Conservation (phyloP, 2,329 filamentous ascomycete species). For the Stagonosporopsis cucurbitacearum region DNA sequence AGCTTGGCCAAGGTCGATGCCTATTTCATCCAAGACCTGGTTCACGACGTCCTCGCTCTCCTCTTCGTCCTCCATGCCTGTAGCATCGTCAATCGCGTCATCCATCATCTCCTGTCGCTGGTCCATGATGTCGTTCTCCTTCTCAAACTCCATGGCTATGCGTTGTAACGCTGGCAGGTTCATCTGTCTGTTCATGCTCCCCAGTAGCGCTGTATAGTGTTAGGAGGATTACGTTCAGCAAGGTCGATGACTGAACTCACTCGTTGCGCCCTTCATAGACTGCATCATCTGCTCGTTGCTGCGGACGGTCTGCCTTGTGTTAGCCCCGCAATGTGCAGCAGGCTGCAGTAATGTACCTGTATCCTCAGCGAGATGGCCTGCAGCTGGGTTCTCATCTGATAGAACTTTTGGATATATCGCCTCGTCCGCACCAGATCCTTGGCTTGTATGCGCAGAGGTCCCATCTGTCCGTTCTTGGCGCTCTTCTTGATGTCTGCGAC, state of each 20-base stretch:
- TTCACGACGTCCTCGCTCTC: slow-evolving; percentile 97
- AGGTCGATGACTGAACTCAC: slow-evolving; percentile 22
- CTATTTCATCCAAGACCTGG: slow-evolving; percentile 95
- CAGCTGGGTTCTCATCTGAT: slow-evolving; percentile 94
- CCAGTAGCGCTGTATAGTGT: slow-evolving; percentile 68
- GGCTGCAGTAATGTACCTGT: slow-evolving; percentile 66
- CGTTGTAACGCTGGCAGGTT: slow-evolving; percentile 93
- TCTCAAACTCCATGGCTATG: slow-evolving; percentile 99
- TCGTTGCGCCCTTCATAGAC: slow-evolving; percentile 96
- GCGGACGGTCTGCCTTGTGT: slow-evolving; percentile 75
- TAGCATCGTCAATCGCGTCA: slow-evolving; percentile 96
- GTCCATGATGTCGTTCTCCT: slow-evolving; percentile 99
- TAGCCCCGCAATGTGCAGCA: slow-evolving; percentile 15
- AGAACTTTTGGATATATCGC: slow-evolving; percentile 97
- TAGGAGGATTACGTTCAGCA: slow-evolving; percentile 22
- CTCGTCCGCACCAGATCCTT: slow-evolving; percentile 95
- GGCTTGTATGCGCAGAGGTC: slow-evolving; percentile 97
- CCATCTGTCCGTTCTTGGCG: slow-evolving; percentile 97
- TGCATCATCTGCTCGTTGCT: slow-evolving; percentile 99
- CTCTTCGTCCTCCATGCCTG: slow-evolving; percentile 87
- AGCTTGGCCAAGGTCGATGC: slow-evolving; percentile 86
- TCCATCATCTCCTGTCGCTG: slow-evolving; percentile 99
- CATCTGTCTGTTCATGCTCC: slow-evolving; percentile 98
- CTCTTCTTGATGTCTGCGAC: slow-evolving; percentile 97
- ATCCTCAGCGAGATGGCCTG: slow-evolving; percentile 95